Conservation (phyloP, 2,329 filamentous ascomycete genomes). For the Byssoonygena ceratinophila region DNA sequence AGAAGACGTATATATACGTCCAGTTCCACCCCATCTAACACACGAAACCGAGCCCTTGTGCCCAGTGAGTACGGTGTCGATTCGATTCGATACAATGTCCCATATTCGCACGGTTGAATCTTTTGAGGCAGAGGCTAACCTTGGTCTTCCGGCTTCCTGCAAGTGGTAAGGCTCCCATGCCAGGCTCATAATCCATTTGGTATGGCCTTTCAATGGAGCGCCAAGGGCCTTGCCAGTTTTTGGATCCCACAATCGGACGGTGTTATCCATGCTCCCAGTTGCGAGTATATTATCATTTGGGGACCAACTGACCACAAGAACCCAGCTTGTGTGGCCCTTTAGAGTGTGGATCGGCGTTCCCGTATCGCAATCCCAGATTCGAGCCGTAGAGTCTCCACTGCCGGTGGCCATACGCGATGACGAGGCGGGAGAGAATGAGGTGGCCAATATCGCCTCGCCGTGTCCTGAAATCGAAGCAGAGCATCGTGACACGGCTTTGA, state of each 20-base stretch:
- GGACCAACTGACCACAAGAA: constrained; percentile 76
- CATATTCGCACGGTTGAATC: constrained; percentile 82
- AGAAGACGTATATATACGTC: constrained; percentile 69
- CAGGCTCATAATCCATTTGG: constrained; percentile 77
- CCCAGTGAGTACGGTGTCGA: constrained; percentile 72
- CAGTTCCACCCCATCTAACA: constrained; percentile 88
- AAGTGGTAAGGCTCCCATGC: constrained; percentile 91
- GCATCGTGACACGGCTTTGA: constrained; percentile 83
- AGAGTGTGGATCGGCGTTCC: constrained; percentile 61
- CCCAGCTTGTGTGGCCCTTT: constrained; percentile 81
- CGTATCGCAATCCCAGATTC: constrained; percentile 91
- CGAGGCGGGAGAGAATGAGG: constrained; percentile 70
- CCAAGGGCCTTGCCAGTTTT: constrained; percentile 65
- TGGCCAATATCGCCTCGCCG: constrained; percentile 77
- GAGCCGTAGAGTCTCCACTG: constrained; percentile 78
- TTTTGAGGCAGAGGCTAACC: constrained; percentile 78
- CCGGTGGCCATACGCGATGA: constrained; percentile 75
- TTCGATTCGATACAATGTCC: constrained; percentile 66
- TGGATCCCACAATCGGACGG: constrained; percentile 80
- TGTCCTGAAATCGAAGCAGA: constrained; percentile 82
- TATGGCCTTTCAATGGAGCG: constrained; percentile 67
- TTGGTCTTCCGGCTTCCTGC: constrained; percentile 60
- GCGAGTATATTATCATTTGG: constrained; percentile 72
- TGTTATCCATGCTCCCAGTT: constrained; percentile 88
- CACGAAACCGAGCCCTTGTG: constrained; percentile 85